These are phyloP conservation scores for Phytophthora meadii DNA, from an alignment of 352 stramenopile species.

Conservation along the genomic window DNA sequence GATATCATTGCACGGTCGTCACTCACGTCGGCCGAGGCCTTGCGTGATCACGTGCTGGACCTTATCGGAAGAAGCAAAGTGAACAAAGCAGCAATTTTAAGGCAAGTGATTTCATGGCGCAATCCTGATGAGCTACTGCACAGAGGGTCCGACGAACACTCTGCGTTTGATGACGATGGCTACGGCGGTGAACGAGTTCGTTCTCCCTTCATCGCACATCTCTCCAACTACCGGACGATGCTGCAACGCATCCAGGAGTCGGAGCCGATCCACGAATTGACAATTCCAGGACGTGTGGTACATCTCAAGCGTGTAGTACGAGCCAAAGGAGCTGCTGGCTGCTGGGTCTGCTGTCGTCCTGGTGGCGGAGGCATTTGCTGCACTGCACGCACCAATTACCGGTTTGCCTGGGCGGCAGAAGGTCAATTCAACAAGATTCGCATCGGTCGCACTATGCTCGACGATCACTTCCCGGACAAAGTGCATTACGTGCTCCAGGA, in stretches of 20 bases:
- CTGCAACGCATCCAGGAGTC: slow-evolving; percentile 81
- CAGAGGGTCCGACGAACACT: slow-evolving; percentile 29
- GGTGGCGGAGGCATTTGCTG: slow-evolving; percentile 81
- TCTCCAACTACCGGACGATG: slow-evolving; percentile 88
- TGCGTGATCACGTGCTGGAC: slow-evolving; percentile 85
- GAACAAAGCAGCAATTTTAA: slow-evolving; percentile 81
- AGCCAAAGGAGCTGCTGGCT: slow-evolving; percentile 45
- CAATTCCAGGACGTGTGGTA: slow-evolving; percentile 78
- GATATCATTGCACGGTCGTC: slow-evolving; percentile 88
- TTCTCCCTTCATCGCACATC: slow-evolving; percentile 62
- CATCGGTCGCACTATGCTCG: slow-evolving; percentile 87
- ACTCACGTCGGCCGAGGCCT: slow-evolving; percentile 73
- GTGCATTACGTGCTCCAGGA: slow-evolving; percentile 88
- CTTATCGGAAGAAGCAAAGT: slow-evolving; percentile 89
- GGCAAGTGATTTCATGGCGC: slow-evolving; percentile 81
- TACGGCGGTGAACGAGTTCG: slow-evolving; percentile 33
- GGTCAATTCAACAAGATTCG: slow-evolving; percentile 76
- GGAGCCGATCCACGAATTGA: slow-evolving; percentile 82
- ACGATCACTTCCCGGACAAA: slow-evolving; percentile 91
- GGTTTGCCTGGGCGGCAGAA: slow-evolving; percentile 69
- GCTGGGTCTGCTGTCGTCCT: slow-evolving; percentile 86
- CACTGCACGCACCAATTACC: slow-evolving; percentile 84
- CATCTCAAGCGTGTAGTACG: slow-evolving; percentile 72
- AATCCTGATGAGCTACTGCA: slow-evolving; percentile 79
- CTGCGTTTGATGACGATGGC: slow-evolving; percentile 33